Percentiles rank a stretch among this genome's conserved stretches.
These are phyloP conservation scores for Hirsutella minnesotensis DNA, from an alignment of 2,329 filamentous ascomycete species.

Conservation along the genomic window DNA sequence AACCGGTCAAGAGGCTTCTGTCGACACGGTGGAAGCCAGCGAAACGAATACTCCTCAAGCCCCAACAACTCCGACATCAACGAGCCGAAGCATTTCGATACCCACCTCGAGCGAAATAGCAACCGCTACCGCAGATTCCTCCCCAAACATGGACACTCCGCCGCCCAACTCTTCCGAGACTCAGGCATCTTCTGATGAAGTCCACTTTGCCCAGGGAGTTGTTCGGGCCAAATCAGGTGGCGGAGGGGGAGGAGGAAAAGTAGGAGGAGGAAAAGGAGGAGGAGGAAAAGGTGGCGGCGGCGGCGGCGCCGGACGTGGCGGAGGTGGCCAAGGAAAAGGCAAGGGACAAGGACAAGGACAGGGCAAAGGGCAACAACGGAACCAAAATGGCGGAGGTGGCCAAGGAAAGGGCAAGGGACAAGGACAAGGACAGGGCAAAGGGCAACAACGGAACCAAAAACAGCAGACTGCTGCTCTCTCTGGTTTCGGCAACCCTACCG, in stretches of 20 bases:
- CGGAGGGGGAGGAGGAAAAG: no score
- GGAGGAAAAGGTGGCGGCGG: no score
- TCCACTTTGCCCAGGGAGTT: no score
- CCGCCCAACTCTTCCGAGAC: no score
- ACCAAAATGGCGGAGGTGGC: background rate
- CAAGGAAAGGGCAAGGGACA: background rate
- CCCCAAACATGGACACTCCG: no score
- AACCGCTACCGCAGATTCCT: background rate
- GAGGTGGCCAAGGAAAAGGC: no score
- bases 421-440: background rate
- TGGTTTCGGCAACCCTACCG: no score
- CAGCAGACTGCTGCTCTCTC: background rate
- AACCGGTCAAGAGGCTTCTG: background rate
- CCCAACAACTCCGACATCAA: background rate
- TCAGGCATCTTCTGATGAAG: no score
- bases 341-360: background rate
- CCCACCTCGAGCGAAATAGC: background rate
- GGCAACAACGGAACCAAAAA: background rate
- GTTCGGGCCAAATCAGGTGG: no score
- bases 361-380: background rate
- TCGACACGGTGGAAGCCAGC: background rate
- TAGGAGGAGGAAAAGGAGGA: no score
- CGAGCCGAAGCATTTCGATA: background rate
- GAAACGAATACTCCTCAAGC: background rate
- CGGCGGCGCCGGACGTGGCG: no score